phyloP scores from a whole-genome alignment of 75 land plant genomes.

The Gnetum montanum region DNA sequence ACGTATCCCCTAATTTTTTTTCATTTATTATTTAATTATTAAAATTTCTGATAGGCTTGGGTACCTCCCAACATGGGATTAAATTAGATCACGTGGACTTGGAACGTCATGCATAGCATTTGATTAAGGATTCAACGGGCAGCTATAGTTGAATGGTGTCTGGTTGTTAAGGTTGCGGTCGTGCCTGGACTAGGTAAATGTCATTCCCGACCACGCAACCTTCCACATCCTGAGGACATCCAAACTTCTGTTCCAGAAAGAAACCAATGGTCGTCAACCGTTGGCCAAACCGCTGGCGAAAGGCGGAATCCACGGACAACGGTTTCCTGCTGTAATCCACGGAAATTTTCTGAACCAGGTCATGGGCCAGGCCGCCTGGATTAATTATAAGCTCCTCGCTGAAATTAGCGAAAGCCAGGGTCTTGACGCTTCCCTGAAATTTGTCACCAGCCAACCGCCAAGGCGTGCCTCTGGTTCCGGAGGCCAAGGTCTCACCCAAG shows the following conservation, averaged over 20 bases:
- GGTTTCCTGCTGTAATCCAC: slow-evolving; percentile 85
- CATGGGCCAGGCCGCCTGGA: slow-evolving; percentile 59
- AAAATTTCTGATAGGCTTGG: too few relatives aligned
- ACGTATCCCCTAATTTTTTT: too few relatives aligned
- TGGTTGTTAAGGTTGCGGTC: slow-evolving; percentile 86
- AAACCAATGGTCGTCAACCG: slow-evolving; percentile 62
- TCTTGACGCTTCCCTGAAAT: slow-evolving; percentile 62
- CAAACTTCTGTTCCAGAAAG: slow-evolving; percentile 83
- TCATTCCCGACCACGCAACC: slow-evolving; percentile 88
- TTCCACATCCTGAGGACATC: slow-evolving; percentile 87
- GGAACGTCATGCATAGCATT: too few relatives aligned
- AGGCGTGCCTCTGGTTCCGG: slow-evolving; percentile 89
- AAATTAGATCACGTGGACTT: too few relatives aligned
- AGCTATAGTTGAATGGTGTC: too few relatives aligned
- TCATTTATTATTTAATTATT: too few relatives aligned
- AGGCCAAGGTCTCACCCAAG: slow-evolving; percentile 91
- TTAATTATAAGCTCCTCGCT: slow-evolving; percentile 77
- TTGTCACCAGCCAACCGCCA: slow-evolving; percentile 78
- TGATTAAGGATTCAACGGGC: too few relatives aligned
- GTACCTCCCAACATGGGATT: too few relatives aligned
- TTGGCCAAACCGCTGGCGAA: slow-evolving; percentile 54
- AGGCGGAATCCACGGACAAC: slow-evolving; percentile 46
- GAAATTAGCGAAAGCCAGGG: slow-evolving; percentile 86
- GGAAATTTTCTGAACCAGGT: slow-evolving; percentile 37
- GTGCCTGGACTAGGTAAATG: slow-evolving; percentile 76